These are phyloP conservation scores for Penicillium tannophilum DNA, from an alignment of 495 filamentous ascomycete species.

Conservation along the genomic window DNA sequence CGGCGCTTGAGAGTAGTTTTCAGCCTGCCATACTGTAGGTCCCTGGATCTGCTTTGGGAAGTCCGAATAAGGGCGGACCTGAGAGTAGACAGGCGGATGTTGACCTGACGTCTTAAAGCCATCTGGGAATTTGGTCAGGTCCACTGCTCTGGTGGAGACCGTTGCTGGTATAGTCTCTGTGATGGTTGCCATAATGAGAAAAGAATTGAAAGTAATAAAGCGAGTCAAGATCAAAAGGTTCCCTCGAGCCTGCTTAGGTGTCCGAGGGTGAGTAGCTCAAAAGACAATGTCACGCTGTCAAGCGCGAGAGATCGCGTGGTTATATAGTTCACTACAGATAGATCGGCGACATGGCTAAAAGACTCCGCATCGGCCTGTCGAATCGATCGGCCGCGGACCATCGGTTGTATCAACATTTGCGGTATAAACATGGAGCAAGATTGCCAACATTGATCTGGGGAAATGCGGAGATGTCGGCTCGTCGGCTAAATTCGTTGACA, in stretches of 20 bases:
- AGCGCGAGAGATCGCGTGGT: neutral
- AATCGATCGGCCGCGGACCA: slow-evolving; percentile 9
- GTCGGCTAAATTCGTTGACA: slow-evolving; percentile 17
- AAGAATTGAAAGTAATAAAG: neutral
- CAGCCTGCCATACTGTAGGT: slow-evolving; percentile 75
- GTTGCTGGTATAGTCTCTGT: slow-evolving; percentile 11
- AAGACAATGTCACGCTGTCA: neutral
- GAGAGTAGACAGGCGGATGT: slow-evolving; percentile 69
- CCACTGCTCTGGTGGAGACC: slow-evolving; percentile 12
- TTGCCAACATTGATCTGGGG: neutral
- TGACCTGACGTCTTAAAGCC: slow-evolving; percentile 76
- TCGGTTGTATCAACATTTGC: neutral
- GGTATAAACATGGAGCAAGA: neutral
- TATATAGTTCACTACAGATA: slow-evolving; percentile 17
- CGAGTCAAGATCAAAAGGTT: too few species aligned
- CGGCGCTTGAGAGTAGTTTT: slow-evolving; percentile 68
- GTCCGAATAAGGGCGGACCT: slow-evolving; percentile 65
- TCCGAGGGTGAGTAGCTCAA: neutral
- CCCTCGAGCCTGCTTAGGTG: too few species aligned
- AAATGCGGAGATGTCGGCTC: slow-evolving; percentile 9
- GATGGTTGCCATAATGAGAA: slow-evolving; percentile 20
- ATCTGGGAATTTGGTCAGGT: slow-evolving; percentile 51
- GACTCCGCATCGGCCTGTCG: slow-evolving; percentile 22
- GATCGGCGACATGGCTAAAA: neutral
- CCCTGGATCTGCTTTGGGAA: slow-evolving; percentile 77